Conservation (phyloP, 129 eudicot genomes). For the Apium graveolens region DNA sequence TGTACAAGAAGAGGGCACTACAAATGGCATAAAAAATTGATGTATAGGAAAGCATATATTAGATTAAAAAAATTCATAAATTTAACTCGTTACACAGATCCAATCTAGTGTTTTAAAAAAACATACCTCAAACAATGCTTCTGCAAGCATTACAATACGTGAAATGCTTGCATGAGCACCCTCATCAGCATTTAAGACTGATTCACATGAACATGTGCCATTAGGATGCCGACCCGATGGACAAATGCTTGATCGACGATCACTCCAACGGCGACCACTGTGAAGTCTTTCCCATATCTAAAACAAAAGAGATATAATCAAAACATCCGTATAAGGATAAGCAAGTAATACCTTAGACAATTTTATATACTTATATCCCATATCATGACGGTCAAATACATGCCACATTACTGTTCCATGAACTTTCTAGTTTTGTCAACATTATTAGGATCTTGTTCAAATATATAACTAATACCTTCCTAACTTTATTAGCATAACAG, state of each 20-base stretch:
- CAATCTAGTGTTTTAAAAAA: background rate
- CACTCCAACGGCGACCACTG: constrained; percentile 23
- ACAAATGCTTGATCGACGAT: constrained; percentile 30
- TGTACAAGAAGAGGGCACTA: background rate
- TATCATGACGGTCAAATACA: background rate
- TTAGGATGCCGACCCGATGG: constrained; percentile 44
- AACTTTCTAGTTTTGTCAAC: background rate
- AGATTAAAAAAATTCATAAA: background rate
- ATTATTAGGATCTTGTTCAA: background rate
- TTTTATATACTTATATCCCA: background rate
- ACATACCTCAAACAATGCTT: constrained; percentile 66
- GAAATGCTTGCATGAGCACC: constrained; percentile 53
- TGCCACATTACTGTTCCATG: background rate
- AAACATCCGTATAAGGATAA: background rate
- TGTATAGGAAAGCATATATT: background rate
- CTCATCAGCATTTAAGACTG: constrained; percentile 34
- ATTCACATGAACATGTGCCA: constrained; percentile 48
- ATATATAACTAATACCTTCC: background rate
- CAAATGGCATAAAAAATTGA: background rate
- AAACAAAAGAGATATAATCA: background rate
- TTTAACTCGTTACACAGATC: background rate
- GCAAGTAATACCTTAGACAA: background rate
- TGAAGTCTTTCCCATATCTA: constrained; percentile 64
- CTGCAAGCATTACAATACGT: constrained; percentile 63
- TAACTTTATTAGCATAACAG: background rate